A percentile compares a stretch with the other conserved stretches of the same genome.
These are phyloP conservation scores for thale cress (Arabidopsis thaliana) DNA, from an alignment of 345 rosid genomes.

Conservation along the genomic window TAIR10.1 NC_003070.9:5385001-5385500, in stretches of 20 bases:
- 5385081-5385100: constrained; percentile 2
- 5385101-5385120: neutral
- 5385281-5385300: constrained; percentile 10
- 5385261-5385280: neutral
- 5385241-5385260: constrained; percentile 7
- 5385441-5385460: neutral
- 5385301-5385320: neutral
- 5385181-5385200: constrained; percentile 16
- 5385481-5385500: neutral
- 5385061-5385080: constrained; percentile 30
- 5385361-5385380: neutral
- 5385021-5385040: constrained; percentile 64
- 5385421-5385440: neutral
- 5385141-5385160: constrained; percentile 29
- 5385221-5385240: neutral
- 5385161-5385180: constrained; percentile 22
- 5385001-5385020: constrained; percentile 78
- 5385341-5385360: constrained; percentile 4
- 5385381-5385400: neutral
- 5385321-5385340: neutral
- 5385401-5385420: neutral
- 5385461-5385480: neutral
- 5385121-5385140: neutral
- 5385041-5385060: constrained; percentile 55
- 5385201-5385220: constrained; percentile 17